Evolutionary conservation across 2,329 filamentous ascomycete species (phyloP).

Genomic region (Trichoderma sp.): DNA sequence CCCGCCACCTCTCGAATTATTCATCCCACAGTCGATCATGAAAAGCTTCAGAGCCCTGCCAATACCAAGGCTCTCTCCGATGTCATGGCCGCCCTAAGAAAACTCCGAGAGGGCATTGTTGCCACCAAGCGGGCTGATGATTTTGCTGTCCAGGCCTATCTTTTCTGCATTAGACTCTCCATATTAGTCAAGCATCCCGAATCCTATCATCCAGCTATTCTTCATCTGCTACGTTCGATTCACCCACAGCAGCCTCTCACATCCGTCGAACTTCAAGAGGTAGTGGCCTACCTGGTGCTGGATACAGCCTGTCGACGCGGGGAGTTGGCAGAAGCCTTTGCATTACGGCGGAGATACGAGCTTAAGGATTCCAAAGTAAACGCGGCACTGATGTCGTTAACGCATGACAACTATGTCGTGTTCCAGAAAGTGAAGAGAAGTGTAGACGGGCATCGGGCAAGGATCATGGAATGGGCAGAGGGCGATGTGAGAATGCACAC

Average conservation of each 20-base stretch:
- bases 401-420: constrained; percentile 76
- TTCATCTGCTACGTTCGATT: constrained; percentile 71
- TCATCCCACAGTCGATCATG: background rate
- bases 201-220: constrained; percentile 84
- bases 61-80: constrained; percentile 64
- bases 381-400: constrained; percentile 64
- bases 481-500: constrained; percentile 70
- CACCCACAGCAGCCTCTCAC: constrained; percentile 67
- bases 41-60: constrained; percentile 25
- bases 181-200: constrained; percentile 80
- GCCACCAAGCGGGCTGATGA: constrained; percentile 70
- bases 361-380: constrained; percentile 68
- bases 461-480: constrained; percentile 78
- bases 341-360: constrained; percentile 57
- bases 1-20: background rate
- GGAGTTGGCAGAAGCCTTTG: constrained; percentile 70
- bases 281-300: constrained; percentile 76
- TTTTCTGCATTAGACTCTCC: constrained; percentile 83
- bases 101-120: constrained; percentile 85
- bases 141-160: constrained; percentile 85
- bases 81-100: constrained; percentile 81
- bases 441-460: constrained; percentile 77
- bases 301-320: constrained; percentile 83
- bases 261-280: constrained; percentile 70
- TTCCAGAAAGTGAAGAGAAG: constrained; percentile 69